phyloP scores from a whole-genome alignment of 768 basidiomycete species.

The Calocybe cyanea region DNA sequence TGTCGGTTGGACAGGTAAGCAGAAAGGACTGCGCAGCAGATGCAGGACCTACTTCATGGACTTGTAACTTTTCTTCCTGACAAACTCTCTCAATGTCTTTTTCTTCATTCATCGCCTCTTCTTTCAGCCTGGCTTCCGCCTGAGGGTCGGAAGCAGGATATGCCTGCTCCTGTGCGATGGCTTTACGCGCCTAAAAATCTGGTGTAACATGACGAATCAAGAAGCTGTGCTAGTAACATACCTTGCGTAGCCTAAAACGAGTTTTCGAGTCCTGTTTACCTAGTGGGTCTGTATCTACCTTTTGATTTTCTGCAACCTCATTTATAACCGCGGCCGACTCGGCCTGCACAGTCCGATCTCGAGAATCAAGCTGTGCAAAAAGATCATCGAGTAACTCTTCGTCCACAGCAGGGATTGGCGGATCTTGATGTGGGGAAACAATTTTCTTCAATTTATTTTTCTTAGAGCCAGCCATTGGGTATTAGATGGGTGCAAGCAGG shows the following conservation, averaged over 20 bases:
- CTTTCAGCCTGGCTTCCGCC: conserved; percentile 55
- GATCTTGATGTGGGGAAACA: conserved; percentile 25
- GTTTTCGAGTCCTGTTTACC: conserved; percentile 56
- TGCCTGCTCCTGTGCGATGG: conserved; percentile 55
- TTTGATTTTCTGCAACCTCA: conserved; percentile 40
- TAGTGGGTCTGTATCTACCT: conserved; percentile 25
- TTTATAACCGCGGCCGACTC: conserved; percentile 47
- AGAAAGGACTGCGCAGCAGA: neutral
- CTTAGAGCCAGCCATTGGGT: conserved; percentile 49
- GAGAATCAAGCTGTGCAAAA: conserved; percentile 69
- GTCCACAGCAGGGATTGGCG: conserved; percentile 37
- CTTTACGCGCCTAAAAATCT: conserved; percentile 60
- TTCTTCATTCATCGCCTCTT: conserved; percentile 67
- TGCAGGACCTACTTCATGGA: conserved; percentile 52
- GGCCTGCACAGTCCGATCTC: conserved; percentile 44
- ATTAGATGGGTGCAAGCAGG: neutral
- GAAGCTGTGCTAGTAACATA: conserved; percentile 20
- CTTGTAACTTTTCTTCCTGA: conserved; percentile 58
- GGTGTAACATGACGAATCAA: neutral
- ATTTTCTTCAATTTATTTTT: conserved; percentile 53
- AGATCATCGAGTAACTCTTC: conserved; percentile 72
- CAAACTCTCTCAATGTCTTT: conserved; percentile 60
- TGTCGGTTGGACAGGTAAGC: conserved; percentile 27
- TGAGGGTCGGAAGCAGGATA: conserved; percentile 51
- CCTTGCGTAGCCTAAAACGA: conserved; percentile 72